These are phyloP conservation scores for Cercospora sp. DNA, from an alignment of 2,329 filamentous ascomycete species.

Conservation along the genomic window DNA sequence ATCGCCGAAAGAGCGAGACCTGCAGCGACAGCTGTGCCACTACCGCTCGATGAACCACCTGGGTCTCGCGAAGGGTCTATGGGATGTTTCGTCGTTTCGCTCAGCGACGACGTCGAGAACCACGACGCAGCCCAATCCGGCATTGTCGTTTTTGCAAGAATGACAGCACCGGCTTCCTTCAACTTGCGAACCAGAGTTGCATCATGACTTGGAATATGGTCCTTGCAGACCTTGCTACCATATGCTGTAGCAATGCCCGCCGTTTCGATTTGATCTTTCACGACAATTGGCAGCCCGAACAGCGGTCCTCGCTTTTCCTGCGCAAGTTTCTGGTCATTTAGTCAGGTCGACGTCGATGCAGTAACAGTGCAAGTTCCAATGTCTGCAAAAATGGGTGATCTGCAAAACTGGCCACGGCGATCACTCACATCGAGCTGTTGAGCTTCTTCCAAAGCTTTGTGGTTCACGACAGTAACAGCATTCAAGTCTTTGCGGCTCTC, in stretches of 20 bases:
- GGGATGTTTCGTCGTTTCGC: constrained; percentile 31
- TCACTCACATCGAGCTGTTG: constrained; percentile 24
- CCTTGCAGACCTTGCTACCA: constrained; percentile 26
- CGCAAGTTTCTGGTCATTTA: constrained; percentile 13
- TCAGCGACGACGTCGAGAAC: constrained; percentile 30
- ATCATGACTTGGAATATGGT: constrained; percentile 27
- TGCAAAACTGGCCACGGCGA: not conserved
- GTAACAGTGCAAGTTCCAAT: not conserved
- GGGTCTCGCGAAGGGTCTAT: constrained; percentile 31
- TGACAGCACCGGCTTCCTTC: constrained; percentile 29
- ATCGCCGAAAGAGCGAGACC: constrained; percentile 33
- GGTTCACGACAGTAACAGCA: constrained; percentile 28
- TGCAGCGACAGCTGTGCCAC: constrained; percentile 34
- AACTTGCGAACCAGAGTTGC: constrained; percentile 28
- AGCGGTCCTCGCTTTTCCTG: constrained; percentile 25
- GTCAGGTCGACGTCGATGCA: not conserved
- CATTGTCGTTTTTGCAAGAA: constrained; percentile 32
- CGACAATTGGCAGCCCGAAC: constrained; percentile 29
- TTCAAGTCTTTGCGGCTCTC: constrained; percentile 29
- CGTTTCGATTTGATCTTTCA: constrained; percentile 35
- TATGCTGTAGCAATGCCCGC: constrained; percentile 27
- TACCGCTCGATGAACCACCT: constrained; percentile 36
- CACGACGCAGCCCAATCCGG: constrained; percentile 30
- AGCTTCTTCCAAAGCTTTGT: constrained; percentile 25
- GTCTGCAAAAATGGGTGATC: not conserved